Evolutionary conservation across 176 grass and related monocot species (phyloP).

Genomic region (Avena eriantha): DNA sequence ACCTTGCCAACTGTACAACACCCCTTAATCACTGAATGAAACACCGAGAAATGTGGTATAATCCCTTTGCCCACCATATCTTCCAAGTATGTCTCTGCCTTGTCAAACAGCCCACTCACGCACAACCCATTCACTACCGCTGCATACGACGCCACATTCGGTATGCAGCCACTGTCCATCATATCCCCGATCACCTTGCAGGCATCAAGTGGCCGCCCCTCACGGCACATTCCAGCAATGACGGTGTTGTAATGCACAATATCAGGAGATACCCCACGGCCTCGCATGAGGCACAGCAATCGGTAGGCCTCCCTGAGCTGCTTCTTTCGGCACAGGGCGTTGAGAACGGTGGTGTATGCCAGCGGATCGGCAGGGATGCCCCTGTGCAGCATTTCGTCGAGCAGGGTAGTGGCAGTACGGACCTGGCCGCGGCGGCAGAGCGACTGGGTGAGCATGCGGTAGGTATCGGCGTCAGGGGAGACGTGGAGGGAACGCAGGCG

Average conservation of each 20-base stretch:
- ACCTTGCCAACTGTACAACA: constrained; percentile 70
- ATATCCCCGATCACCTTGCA: constrained; percentile 91
- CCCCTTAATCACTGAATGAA: constrained; percentile 77
- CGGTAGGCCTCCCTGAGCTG: constrained; percentile 74
- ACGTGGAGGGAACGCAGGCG: constrained; percentile 58
- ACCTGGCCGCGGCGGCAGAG: constrained; percentile 76
- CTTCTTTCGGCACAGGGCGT: constrained; percentile 79
- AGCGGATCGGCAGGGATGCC: constrained; percentile 67
- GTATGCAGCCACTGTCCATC: constrained; percentile 51
- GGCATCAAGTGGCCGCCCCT: constrained; percentile 68
- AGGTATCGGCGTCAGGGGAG: constrained; percentile 60
- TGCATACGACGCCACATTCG: constrained; percentile 65
- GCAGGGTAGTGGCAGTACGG: constrained; percentile 54
- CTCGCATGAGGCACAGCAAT: constrained; percentile 78
- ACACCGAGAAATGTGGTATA: constrained; percentile 78
- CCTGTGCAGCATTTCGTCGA: constrained; percentile 84
- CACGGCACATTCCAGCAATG: constrained; percentile 69
- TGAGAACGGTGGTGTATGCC: constrained; percentile 68
- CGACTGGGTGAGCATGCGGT: constrained; percentile 63
- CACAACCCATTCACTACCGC: constrained; percentile 74
- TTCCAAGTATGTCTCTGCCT: constrained; percentile 62
- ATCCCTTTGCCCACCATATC: constrained; percentile 64
- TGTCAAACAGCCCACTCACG: constrained; percentile 51
- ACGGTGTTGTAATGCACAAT: constrained; percentile 84
- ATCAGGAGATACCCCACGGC: constrained; percentile 68